Evolutionary conservation across 2,329 filamentous ascomycete genomes (phyloP).

Genomic region (Apiospora arundinis): DNA sequence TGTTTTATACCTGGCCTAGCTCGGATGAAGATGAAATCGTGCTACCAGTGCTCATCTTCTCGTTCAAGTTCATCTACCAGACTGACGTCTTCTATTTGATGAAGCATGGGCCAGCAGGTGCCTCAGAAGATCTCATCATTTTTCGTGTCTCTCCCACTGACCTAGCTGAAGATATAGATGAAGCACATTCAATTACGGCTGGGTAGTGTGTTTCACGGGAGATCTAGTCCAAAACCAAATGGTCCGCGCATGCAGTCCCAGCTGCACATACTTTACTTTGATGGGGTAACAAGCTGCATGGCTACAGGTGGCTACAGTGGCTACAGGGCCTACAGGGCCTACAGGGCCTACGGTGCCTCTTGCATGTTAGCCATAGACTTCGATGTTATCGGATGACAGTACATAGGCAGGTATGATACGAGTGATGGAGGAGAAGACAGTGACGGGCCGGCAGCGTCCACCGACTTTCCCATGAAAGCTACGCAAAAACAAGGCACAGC

Average conservation of each 20-base stretch:
- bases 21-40: constrained; percentile 3
- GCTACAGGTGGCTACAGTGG: neutral
- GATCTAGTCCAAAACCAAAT: neutral
- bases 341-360: neutral
- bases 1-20: constrained; percentile 18
- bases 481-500: constrained; percentile 6
- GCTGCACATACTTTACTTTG: neutral
- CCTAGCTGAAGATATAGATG: constrained; percentile 8
- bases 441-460: neutral
- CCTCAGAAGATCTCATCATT: neutral
- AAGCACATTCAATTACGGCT: constrained; percentile 1
- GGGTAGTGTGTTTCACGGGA: constrained; percentile 9
- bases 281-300: neutral
- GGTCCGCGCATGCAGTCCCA: neutral
- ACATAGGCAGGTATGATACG: neutral
- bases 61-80: neutral
- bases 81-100: constrained; percentile 1
- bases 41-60: neutral
- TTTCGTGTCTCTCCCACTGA: neutral
- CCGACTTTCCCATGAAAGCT: constrained; percentile 3
- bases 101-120: neutral
- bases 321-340: no score
- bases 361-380: neutral
- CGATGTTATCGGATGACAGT: neutral
- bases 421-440: neutral